phyloP scores from a whole-genome alignment of 2,329 filamentous ascomycete species.

The Didymella lethalis region DNA sequence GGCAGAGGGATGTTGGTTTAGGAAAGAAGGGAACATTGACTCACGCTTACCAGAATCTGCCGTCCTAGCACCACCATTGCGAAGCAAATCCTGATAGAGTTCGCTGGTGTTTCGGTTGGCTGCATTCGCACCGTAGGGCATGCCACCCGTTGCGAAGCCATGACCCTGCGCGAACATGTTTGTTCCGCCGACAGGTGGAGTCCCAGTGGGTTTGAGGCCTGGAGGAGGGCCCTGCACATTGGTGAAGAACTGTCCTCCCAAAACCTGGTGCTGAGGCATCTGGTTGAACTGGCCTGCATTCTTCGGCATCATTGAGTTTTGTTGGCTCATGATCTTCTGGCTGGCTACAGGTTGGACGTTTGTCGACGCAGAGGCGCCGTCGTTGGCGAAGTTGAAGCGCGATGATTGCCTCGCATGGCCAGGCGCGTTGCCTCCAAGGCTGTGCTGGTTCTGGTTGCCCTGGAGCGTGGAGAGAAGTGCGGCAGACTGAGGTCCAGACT shows the following conservation, averaged over 20 bases:
- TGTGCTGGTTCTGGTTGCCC: slow-evolving; percentile 56
- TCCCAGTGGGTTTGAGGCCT: slow-evolving; percentile 92
- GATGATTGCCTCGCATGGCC: slow-evolving; percentile 85
- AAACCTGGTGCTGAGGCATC: slow-evolving; percentile 61
- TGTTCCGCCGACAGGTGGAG: slow-evolving; percentile 80
- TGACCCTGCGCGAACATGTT: slow-evolving; percentile 92
- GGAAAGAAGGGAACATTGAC: slow-evolving; percentile 93
- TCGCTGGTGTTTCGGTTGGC: slow-evolving; percentile 79
- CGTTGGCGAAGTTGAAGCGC: slow-evolving; percentile 86
- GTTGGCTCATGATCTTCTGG: slow-evolving; percentile 81
- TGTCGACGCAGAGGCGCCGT: slow-evolving; percentile 66
- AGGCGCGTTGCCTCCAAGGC: slow-evolving; percentile 65
- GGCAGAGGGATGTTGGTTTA: slow-evolving; percentile 83
- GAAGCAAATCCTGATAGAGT: slow-evolving; percentile 78
- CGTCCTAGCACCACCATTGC: slow-evolving; percentile 73
- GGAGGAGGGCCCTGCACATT: slow-evolving; percentile 92
- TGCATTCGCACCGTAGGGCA: slow-evolving; percentile 67
- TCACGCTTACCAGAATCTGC: slow-evolving; percentile 96
- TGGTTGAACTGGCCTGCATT: slow-evolving; percentile 59
- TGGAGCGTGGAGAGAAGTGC: slow-evolving; percentile 60
- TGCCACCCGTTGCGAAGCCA: slow-evolving; percentile 74
- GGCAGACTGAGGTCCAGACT: slow-evolving; percentile 60
- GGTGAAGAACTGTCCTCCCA: slow-evolving; percentile 77
- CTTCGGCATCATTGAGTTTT: slow-evolving; percentile 82
- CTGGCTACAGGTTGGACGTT: slow-evolving; percentile 80